Evolutionary conservation across 208 protist genomes (phyloP).

Genomic region (Trypanosoma theileri): DNA sequence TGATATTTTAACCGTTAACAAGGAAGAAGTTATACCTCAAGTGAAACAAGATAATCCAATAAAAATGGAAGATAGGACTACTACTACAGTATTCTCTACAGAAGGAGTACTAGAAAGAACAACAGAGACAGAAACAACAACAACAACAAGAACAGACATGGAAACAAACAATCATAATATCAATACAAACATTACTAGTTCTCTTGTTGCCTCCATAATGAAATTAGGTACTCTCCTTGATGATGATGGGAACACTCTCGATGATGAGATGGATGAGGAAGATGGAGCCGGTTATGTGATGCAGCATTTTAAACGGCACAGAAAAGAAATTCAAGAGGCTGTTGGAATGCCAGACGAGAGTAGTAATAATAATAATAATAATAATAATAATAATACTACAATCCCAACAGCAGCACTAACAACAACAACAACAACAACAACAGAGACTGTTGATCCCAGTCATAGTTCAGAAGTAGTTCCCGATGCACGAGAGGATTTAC

Average conservation of each 20-base stretch:
- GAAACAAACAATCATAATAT: neutral
- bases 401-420: too few relatives aligned
- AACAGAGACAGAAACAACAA: neutral
- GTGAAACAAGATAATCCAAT: too few relatives aligned
- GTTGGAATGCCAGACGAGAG: neutral
- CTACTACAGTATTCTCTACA: too few relatives aligned
- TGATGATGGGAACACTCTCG: neutral
- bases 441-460: too few relatives aligned
- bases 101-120: neutral
- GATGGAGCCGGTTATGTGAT: conserved; percentile 40
- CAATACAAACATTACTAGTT: neutral
- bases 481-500: neutral
- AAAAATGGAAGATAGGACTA: too few relatives aligned
- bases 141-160: neutral
- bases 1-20: neutral
- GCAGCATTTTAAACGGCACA: conserved; percentile 63
- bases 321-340: conserved; percentile 23
- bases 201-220: conserved; percentile 19
- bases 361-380: too few relatives aligned
- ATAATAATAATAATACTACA: too few relatives aligned
- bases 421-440: too few relatives aligned
- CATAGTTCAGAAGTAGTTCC: neutral
- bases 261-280: conserved; percentile 24
- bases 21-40: too few relatives aligned
- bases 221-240: conserved; percentile 2